Percentiles rank a stretch among this genome's conserved stretches.
These are phyloP conservation scores for Bryoerythrophyllum caledonicum DNA, from an alignment of 225 moss, liverwort and hornwort species.

Conservation along the genomic window DNA sequence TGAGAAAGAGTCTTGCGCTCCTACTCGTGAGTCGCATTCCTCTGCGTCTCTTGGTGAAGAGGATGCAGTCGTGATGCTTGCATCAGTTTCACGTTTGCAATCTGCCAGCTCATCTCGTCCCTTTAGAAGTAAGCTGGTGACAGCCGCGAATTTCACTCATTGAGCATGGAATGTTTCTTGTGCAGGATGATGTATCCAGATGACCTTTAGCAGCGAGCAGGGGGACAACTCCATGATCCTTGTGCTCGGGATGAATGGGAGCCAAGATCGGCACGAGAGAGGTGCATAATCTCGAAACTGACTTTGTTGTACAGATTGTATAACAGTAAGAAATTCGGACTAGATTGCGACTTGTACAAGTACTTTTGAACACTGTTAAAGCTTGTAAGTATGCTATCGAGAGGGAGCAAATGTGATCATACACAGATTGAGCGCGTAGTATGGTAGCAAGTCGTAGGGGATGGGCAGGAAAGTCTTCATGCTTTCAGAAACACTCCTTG, in stretches of 20 bases:
- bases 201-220: conserved; percentile 6
- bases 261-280: conserved; percentile 46
- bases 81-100: background rate
- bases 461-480: conserved; percentile 1
- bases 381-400: background rate
- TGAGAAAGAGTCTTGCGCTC: too few species aligned
- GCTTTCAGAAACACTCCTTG: background rate
- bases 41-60: background rate
- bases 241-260: conserved; percentile 38
- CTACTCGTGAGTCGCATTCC: background rate
- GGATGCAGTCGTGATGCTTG: background rate
- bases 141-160: background rate
- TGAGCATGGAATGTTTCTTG: background rate
- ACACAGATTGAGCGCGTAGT: background rate
- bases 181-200: conserved; percentile 25
- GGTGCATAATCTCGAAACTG: conserved; percentile 19
- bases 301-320: conserved; percentile 10
- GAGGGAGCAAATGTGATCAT: background rate
- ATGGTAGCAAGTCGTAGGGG: too few species aligned
- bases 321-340: background rate
- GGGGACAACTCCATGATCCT: background rate
- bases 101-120: background rate
- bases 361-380: too few species aligned
- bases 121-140: background rate
- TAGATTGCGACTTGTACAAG: conserved; percentile 1